These are phyloP conservation scores for Coprinellus micaceus DNA, from an alignment of 768 basidiomycete genomes.

Conservation along the genomic window DNA sequence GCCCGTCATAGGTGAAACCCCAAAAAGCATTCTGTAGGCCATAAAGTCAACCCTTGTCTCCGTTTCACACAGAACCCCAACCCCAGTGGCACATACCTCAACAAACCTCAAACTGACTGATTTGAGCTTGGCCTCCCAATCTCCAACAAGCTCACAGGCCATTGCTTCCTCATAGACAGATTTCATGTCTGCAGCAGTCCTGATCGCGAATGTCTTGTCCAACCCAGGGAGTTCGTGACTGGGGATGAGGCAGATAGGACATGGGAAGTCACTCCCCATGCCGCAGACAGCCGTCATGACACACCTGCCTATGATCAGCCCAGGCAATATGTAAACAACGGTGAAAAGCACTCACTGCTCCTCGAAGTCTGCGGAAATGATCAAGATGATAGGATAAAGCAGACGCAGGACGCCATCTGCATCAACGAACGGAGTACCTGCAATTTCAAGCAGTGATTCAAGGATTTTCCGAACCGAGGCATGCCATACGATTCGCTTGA, in stretches of 20 bases:
- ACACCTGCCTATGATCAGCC: constrained; percentile 17
- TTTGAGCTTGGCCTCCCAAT: constrained; percentile 21
- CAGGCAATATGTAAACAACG: neutral
- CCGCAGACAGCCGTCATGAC: constrained; percentile 36
- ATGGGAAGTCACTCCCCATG: constrained; percentile 23
- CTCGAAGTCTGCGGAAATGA: constrained; percentile 41
- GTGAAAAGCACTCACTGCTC: constrained; percentile 34
- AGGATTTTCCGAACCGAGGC: neutral
- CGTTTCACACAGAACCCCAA: neutral
- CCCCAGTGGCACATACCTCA: constrained; percentile 15
- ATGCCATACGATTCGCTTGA: constrained; percentile 38
- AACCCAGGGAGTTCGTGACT: constrained; percentile 21
- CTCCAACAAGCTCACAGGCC: neutral
- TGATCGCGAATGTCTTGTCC: constrained; percentile 7
- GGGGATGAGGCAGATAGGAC: constrained; percentile 33
- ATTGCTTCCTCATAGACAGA: constrained; percentile 9
- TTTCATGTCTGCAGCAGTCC: constrained; percentile 17
- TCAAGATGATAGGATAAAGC: constrained; percentile 35
- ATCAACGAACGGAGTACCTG: neutral
- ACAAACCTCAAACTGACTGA: constrained; percentile 18
- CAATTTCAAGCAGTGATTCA: neutral
- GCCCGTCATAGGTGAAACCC: neutral
- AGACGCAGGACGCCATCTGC: constrained; percentile 16
- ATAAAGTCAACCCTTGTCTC: neutral
- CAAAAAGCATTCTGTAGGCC: constrained; percentile 13